Percentiles rank a stretch among this genome's conserved stretches.
These are phyloP conservation scores for Penicillium egyptiacum DNA, from an alignment of 495 filamentous ascomycete species.

Conservation along the genomic window DNA sequence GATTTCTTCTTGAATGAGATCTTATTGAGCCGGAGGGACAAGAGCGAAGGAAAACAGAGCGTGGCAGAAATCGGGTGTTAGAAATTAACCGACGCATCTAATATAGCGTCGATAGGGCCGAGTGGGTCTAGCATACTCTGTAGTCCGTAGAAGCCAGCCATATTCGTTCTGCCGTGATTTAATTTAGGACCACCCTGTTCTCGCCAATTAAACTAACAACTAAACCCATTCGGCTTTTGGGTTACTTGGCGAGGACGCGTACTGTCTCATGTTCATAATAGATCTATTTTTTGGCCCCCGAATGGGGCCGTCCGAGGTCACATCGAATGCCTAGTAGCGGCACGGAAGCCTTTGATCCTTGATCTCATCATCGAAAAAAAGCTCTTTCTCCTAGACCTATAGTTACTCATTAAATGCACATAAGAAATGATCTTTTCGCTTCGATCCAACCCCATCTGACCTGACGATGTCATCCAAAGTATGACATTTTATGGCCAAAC, in stretches of 20 bases:
- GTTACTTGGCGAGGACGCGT: too few species aligned
- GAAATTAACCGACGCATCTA: slow-evolving; percentile 2
- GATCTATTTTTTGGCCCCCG: background rate
- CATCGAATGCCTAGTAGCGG: background rate
- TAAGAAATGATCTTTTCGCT: background rate
- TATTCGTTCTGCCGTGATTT: background rate
- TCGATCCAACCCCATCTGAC: background rate
- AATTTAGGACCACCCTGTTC: background rate
- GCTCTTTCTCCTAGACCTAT: background rate
- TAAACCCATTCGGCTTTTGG: too few species aligned
- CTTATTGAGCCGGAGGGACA: background rate
- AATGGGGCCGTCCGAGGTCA: background rate
- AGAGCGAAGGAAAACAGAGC: background rate
- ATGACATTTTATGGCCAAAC: slow-evolving; percentile 12
- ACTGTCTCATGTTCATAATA: background rate
- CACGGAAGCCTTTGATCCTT: background rate
- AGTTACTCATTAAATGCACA: background rate
- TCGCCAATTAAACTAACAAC: too few species aligned
- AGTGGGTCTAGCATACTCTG: slow-evolving; percentile 1
- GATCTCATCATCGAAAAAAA: background rate
- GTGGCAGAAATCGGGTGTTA: background rate
- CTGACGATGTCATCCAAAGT: background rate
- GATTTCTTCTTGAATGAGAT: background rate
- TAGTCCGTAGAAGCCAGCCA: background rate
- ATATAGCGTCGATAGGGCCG: slow-evolving; percentile 2